Evolutionary conservation across 2,329 filamentous ascomycete species (phyloP), one percentile per base, ranked within the genome.

Genomic region (Ophiocordyceps camponoti-saundersi): DNA sequence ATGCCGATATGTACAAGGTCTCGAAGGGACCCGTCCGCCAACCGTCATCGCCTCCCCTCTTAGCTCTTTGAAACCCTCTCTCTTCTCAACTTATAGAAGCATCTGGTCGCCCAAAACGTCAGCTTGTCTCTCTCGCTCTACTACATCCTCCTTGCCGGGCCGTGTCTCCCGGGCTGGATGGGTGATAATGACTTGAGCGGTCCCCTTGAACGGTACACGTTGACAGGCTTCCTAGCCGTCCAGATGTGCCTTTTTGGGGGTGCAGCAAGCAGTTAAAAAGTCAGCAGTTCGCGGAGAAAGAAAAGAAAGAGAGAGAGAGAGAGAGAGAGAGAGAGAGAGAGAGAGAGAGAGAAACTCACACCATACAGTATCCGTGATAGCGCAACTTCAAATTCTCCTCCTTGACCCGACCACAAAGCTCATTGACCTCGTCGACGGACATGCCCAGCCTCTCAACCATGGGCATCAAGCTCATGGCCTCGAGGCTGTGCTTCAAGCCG

Each of bases 401-500:
- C 56, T 78, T 78, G 23, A 84, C 84, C 22, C 74, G 70, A 3
- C 70, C 64, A 43, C 80, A 68, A 34, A 93, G 67, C 16, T 71
- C 69, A 48, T 70, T 66, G 44, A 93, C 80, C 50, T 84, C 69
- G 46, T 77, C 75, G 41, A 80, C 69, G 3, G 49, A 55, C 56
- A 59, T 59, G 48, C 80, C 53, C 18, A 61, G 48, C 36, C 59
- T 56, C 46, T 64, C 74, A 42, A 76, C 80, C 57, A 95, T 72
- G 8, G 88, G 82, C 34, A 74, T 82, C 56, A 92, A 62, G 52
- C 80, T 82, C 55, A 93, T 68, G 13, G 80, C 79, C 54, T 87
- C 77, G 45, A 93, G 64, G 23, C 83, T 82, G 57, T 85, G 77
- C 12, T 74, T 79, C 53, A 95, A 69, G 39, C 79, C 81, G 22